Percentiles rank a stretch among this genome's conserved stretches.
Conservation (phyloP, 257 asterid species). For the Solanum habrochaites region DNA sequence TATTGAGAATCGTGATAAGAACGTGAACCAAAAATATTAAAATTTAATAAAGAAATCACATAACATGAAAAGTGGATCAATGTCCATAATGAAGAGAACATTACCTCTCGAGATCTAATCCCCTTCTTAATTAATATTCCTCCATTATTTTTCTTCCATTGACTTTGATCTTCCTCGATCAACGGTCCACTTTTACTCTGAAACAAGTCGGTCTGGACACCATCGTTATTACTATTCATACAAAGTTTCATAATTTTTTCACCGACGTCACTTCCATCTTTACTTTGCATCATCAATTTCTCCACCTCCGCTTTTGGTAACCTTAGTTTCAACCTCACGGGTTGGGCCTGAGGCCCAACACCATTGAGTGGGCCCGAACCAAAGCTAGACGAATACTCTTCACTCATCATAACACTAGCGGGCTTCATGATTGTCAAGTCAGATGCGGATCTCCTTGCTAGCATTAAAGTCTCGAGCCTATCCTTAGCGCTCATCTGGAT, state of each 20-base stretch:
- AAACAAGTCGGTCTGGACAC: background rate
- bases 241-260: slow-evolving; percentile 47
- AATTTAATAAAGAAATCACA: background rate
- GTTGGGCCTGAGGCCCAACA: slow-evolving; percentile 1
- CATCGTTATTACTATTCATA: slow-evolving; percentile 7
- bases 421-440: slow-evolving; percentile 60
- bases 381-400: background rate
- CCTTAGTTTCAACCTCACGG: slow-evolving; percentile 55
- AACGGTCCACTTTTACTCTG: background rate
- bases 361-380: background rate
- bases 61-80: background rate
- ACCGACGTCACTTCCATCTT: slow-evolving; percentile 44
- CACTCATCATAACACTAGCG: slow-evolving; percentile 19
- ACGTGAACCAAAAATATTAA: background rate
- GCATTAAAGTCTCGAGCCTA: slow-evolving; percentile 76
- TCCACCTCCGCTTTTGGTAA: slow-evolving; percentile 67
- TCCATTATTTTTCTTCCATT: slow-evolving; percentile 3
- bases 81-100: slow-evolving; percentile 1
- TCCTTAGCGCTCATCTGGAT: slow-evolving; percentile 92
- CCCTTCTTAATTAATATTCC: slow-evolving; percentile 14
- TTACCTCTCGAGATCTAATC: slow-evolving; percentile 56
- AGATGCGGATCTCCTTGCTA: slow-evolving; percentile 65
- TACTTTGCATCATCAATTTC: slow-evolving; percentile 59
- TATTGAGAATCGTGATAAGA: background rate
- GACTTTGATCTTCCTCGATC: background rate